A percentile compares a stretch with the other conserved stretches of the same genome.
Evolutionary conservation across 129 eudicot species (phyloP).

Genomic region (Lactuca saligna): DNA sequence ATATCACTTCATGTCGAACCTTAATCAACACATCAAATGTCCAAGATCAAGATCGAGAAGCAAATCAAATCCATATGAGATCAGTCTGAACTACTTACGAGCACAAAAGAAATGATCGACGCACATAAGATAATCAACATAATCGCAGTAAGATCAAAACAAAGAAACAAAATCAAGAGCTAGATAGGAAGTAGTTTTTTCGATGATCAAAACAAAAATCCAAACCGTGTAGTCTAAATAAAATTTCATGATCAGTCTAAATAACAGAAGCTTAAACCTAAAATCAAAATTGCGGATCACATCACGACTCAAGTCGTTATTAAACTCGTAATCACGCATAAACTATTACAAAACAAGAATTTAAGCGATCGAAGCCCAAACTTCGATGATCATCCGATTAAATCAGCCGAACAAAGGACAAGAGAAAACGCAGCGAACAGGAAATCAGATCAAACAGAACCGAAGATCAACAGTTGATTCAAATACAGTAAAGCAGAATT

Average conservation of each 20-base stretch:
- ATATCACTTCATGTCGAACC: background rate
- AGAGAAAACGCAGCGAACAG: slow-evolving; percentile 4
- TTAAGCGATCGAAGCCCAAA: background rate
- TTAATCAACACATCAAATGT: background rate
- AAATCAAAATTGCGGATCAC: background rate
- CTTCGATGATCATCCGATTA: slow-evolving; percentile 10
- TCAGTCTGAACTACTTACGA: background rate
- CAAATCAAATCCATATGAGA: background rate
- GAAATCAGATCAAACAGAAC: slow-evolving; percentile 1
- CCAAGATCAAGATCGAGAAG: background rate
- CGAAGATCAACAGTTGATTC: slow-evolving; percentile 5
- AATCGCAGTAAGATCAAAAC: background rate
- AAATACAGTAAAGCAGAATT: slow-evolving; percentile 10
- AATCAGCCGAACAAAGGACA: slow-evolving; percentile 8
- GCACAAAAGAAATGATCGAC: slow-evolving; percentile 3
- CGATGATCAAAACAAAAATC: background rate
- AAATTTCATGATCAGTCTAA: slow-evolving; percentile 5
- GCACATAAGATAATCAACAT: background rate
- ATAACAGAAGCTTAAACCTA: background rate
- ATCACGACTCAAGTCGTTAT: background rate
- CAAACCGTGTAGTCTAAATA: background rate
- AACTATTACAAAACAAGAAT: background rate
- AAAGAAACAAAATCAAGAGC: background rate
- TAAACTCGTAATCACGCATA: background rate
- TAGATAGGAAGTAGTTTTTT: background rate